Base-by-base conservation (phyloP, 169 alveolate species). In the Cystoisospora suis region DNA sequence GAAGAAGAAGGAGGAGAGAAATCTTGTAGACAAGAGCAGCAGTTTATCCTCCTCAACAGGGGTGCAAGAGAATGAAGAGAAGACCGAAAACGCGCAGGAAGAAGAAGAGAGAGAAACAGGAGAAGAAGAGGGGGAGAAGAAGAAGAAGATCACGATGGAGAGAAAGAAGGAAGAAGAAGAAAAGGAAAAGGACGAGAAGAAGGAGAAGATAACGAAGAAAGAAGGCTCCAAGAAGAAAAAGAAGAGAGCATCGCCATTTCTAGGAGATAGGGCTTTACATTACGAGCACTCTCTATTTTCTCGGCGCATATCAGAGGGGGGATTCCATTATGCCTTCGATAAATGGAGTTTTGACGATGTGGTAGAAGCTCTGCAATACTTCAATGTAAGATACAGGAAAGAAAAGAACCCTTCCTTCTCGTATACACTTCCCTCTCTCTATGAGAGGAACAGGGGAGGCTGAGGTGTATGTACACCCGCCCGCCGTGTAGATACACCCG, bases 321-420 rank as follows among this genome's bases (percentile, higher is more conserved):
- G 96, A 9, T 83, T 86, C 49, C 96, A 94, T 42, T 93, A 94
- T 69, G 94, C 93, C 40, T 94, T 94, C 72, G 94, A 90, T 46
- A 94, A 88, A 23, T 94, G 96, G 96, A 56, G 89, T 27, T 94
- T 94, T 70, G 96, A 94, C 85, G 95, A 94, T 29, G 95, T 94
- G n/a, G 58, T 94, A 0, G 91, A 93, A 34, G 94, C 94, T 7
- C 49, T 94, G 93, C 94, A 91, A 36, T 77, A 90, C 32, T 94
- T 91, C 87, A 93, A 94, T 72, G 96, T 94, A 91, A 44, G 94
- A 40, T 56, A 17, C 40, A n/a, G n/a, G n/a, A n/a, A n/a, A n/a
- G n/a, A n/a, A n/a, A n/a, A n/a, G n/a, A n/a, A n/a, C n/a, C n/a
- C n/a, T n/a, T n/a, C n/a, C n/a, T n/a, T n/a, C n/a, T n/a, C n/a